These are phyloP conservation scores for Tetracladium setigerum DNA, from an alignment of 495 filamentous ascomycete genomes.

Conservation along the genomic window DNA sequence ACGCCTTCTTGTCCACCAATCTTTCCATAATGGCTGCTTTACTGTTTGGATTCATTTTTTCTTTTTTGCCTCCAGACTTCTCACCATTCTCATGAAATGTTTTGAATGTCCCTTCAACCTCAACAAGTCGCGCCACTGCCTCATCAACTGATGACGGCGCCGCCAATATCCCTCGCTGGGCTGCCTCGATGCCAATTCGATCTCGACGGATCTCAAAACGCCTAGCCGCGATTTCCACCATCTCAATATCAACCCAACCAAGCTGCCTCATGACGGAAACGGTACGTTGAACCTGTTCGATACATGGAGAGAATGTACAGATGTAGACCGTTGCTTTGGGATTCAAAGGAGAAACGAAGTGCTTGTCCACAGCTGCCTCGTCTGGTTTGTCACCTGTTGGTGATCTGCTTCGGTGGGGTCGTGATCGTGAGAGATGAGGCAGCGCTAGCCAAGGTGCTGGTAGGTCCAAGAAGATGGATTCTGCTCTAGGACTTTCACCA, in stretches of 20 bases:
- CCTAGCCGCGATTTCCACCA: constrained; percentile 76
- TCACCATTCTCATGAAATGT: constrained; percentile 39
- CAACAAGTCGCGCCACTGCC: constrained; percentile 60
- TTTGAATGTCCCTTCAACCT: constrained; percentile 60
- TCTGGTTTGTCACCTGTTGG: constrained; percentile 59
- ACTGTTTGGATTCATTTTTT: constrained; percentile 20
- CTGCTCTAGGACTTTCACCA: constrained; percentile 54
- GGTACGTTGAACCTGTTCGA: constrained; percentile 87
- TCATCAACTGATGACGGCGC: constrained; percentile 67
- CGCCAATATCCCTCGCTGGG: constrained; percentile 48
- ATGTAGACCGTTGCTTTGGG: constrained; percentile 58
- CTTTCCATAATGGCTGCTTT: constrained; percentile 18
- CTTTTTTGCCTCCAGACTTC: constrained; percentile 12
- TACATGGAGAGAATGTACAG: constrained; percentile 93
- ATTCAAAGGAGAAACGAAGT: constrained; percentile 61
- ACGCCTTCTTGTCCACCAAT: constrained; percentile 17
- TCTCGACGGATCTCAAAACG: constrained; percentile 78
- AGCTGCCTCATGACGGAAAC: constrained; percentile 67
- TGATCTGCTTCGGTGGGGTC: constrained; percentile 23
- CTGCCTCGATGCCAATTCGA: constrained; percentile 54
- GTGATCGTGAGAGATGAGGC: constrained; percentile 65
- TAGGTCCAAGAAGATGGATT: constrained; percentile 84
- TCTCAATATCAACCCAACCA: constrained; percentile 86
- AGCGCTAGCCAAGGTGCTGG: constrained; percentile 91
- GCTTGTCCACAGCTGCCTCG: constrained; percentile 27